Base-by-base conservation (phyloP, 495 filamentous ascomycete genomes). In the Penicillium odoratum region DNA sequence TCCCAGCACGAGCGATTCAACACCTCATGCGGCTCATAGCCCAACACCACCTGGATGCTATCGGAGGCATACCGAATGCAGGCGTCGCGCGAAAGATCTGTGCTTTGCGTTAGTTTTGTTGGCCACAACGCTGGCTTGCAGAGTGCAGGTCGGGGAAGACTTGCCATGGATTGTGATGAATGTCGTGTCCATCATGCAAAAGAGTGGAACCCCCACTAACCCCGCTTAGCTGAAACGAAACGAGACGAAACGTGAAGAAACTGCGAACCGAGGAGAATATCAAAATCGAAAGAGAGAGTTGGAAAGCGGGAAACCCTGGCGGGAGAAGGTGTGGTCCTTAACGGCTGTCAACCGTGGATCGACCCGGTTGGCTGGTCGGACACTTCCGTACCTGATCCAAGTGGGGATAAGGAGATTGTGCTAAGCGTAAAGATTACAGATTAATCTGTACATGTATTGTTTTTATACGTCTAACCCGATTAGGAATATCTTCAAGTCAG, bases 141-240 rank as follows among this genome's bases (percentile, higher is more conserved):
- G 15, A 40, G 25, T 51, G 51, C 51, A 6, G 44, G 40, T 59
- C 9, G 51, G 54, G 16, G 15, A 48, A 40, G 62, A 83, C 87
- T 76, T 73, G 86, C 92, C 91, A 73, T 95, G 91, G 62, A 95
- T 95, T 59, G 91, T 91, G 76, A 96, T 95, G 77, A 95, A 95
- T 44, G 91, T 96, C 61, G 88, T 90, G 74, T 94, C 91, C 91
- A 94, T 94, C 29, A 51, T 63, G 57, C 57, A 65, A 55, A 57
- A 59, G 31, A 68, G 59, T 57, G 65, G 55, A 50, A 61, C 57
- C 54, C 29, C 51, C 21, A 34, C 48, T n/a, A 29, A 60, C 57
- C 53, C 61, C 64, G 34, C 21, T 21, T 2, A 21, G 21, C 21
- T 21, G 21, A 21, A 21, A 21, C 21, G 21, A 21, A 21, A 21